phyloP scores from a whole-genome alignment of 805 yeast species.

The Yueomyces sinensis region DNA sequence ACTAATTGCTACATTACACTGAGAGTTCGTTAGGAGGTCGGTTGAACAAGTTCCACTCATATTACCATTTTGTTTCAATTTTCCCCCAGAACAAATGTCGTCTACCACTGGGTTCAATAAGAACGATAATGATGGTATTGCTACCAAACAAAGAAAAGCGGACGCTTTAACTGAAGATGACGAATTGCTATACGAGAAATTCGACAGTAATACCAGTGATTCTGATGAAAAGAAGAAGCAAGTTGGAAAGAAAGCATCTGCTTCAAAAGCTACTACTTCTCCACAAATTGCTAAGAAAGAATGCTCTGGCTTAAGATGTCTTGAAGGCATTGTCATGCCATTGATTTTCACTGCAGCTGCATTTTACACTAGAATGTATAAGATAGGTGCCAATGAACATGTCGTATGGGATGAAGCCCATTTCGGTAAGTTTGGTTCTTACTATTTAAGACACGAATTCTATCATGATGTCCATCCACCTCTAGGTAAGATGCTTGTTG shows the following conservation, averaged over 20 bases:
- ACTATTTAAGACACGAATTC: conserved; percentile 65
- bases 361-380: conserved; percentile 43
- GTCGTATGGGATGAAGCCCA: conserved; percentile 90
- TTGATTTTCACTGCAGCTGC: conserved; percentile 32
- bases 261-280: not conserved
- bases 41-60: no score
- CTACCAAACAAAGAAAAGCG: conserved; percentile 1
- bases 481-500: conserved; percentile 69
- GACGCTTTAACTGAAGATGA: conserved; percentile 4
- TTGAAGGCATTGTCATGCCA: conserved; percentile 30
- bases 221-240: conserved; percentile 6
- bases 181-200: not conserved
- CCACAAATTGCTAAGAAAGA: conserved; percentile 1
- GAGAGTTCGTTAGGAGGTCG: no score
- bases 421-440: conserved; percentile 77
- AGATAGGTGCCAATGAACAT: conserved; percentile 39
- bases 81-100: conserved; percentile 5
- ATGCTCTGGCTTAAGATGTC: conserved; percentile 1
- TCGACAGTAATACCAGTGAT: not conserved
- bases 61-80: no score
- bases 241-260: conserved; percentile 9
- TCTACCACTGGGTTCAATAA: conserved; percentile 13
- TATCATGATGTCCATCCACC: conserved; percentile 87
- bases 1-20: no score
- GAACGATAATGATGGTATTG: conserved; percentile 4